Evolutionary conservation across 139 green algal genomes (phyloP).

Genomic region (Dunaliella primolecta): DNA sequence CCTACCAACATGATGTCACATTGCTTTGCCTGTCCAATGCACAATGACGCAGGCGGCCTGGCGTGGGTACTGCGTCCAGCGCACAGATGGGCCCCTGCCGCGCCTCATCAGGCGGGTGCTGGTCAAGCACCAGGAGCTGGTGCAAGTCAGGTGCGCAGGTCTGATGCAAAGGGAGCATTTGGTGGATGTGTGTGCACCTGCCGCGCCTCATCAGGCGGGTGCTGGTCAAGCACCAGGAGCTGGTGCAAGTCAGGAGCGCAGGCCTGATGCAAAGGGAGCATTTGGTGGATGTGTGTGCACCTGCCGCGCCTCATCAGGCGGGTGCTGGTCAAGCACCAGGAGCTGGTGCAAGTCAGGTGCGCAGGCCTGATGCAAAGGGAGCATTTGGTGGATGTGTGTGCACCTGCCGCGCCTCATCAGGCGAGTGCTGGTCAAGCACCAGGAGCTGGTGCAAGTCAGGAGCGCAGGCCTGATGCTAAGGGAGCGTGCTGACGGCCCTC

Average conservation of each 20-base stretch:
- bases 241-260: constrained; percentile 15
- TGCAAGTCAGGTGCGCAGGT: constrained; percentile 9
- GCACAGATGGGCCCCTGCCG: background rate
- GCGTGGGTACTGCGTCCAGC: constrained; percentile 8
- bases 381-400: too few species aligned
- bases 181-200: constrained; percentile 5
- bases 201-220: constrained; percentile 10
- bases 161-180: too few species aligned
- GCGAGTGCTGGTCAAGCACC: background rate
- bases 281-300: too few species aligned
- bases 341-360: constrained; percentile 15
- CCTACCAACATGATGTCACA: too few species aligned
- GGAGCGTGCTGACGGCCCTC: too few species aligned
- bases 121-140: background rate
- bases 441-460: constrained; percentile 12
- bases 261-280: too few species aligned
- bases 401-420: constrained; percentile 10
- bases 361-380: too few species aligned
- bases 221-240: background rate
- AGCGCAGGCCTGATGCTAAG: too few species aligned
- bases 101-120: constrained; percentile 11
- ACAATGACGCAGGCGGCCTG: constrained; percentile 33
- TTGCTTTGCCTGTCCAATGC: too few species aligned
- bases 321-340: background rate
- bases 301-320: constrained; percentile 15